Evolutionary conservation across 2,329 filamentous ascomycete species (phyloP).

Genomic region (Neobulgaria alba): DNA sequence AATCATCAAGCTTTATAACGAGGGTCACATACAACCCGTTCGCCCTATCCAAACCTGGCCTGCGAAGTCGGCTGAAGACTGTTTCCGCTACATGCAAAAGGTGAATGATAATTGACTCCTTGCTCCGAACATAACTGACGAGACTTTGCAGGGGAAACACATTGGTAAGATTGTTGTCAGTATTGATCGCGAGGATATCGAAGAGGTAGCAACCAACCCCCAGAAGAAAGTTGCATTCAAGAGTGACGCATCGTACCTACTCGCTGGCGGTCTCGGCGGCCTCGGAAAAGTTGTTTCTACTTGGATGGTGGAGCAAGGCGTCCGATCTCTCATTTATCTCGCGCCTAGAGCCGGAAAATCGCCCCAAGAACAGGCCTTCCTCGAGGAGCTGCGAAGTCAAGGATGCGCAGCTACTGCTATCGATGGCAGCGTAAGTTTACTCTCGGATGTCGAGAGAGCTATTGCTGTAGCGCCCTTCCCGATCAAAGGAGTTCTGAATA

Average conservation of each 20-base stretch:
- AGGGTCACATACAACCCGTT: background rate
- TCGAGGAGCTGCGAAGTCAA: constrained; percentile 11
- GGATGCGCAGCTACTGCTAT: background rate
- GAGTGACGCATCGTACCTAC: constrained; percentile 5
- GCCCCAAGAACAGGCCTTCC: constrained; percentile 8
- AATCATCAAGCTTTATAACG: background rate
- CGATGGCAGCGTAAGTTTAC: constrained; percentile 11
- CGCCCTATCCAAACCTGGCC: background rate
- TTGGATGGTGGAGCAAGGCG: constrained; percentile 9
- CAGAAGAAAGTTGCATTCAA: background rate
- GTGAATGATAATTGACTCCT: background rate
- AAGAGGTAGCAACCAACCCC: background rate
- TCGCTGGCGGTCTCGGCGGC: constrained; percentile 14
- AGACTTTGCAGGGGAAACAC: background rate
- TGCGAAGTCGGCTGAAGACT: background rate
- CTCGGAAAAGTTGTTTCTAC: constrained; percentile 10
- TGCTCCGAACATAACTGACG: background rate
- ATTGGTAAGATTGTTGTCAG: constrained; percentile 1
- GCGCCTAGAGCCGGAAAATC: constrained; percentile 30
- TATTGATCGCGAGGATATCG: background rate
- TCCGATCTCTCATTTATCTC: constrained; percentile 27
- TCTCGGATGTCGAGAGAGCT: constrained; percentile 7
- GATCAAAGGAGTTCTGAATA: constrained; percentile 23
- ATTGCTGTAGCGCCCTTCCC: constrained; percentile 2
- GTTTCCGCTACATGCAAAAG: background rate